Evolutionary conservation across 352 stramenopile species (phyloP), one percentile per base, ranked within the genome.

Genomic region (Discostella stelligera): DNA sequence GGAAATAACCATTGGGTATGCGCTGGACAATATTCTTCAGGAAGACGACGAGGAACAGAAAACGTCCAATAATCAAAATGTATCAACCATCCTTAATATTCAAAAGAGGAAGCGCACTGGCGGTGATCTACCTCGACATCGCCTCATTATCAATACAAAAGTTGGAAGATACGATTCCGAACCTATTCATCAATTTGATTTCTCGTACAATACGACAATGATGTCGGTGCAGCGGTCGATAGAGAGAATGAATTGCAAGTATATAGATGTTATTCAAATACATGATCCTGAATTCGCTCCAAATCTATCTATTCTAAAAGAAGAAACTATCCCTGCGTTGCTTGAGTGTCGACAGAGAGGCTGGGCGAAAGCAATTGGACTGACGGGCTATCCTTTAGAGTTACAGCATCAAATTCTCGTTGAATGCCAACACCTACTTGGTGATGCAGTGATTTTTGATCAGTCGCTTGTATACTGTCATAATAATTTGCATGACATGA

Each of bases 211-310:
- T 50, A 86, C 77, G n/a, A 94, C 89, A 23, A 68, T 92, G 9
- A 25, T 75, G 30, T 93, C 88, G 37, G 86, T 94, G 18, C 72
- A 90, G 59, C 81, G 84, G 37, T 93, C 87, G 23, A 49, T 95
- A 7, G 30, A 87, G 62, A 76, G 87, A 56, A 79, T 95, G 62
- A 86, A 88, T 53, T 90, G 86, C 61, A 72, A 64, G 16, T 95
- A 94, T 71, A 87, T 95, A 70, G 89, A 95, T 75, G 83, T 92
- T 9, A 66, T 95, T 23, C 91, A 95, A 74, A 44, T 95, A 14
- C 91, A 95, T 67, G 91, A 95, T 82, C 89, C 91, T 20, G 91
- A 95, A 82, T 95, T 94, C 77, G 81, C 85, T 54, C 82, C 83
- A 1, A 80, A 59, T 21, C 50, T 95, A 8, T 63, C 89, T 9